Percentiles rank a stretch among this genome's conserved stretches.
phyloP scores from a whole-genome alignment of 257 asterid species.

The Solanum piurae region DNA sequence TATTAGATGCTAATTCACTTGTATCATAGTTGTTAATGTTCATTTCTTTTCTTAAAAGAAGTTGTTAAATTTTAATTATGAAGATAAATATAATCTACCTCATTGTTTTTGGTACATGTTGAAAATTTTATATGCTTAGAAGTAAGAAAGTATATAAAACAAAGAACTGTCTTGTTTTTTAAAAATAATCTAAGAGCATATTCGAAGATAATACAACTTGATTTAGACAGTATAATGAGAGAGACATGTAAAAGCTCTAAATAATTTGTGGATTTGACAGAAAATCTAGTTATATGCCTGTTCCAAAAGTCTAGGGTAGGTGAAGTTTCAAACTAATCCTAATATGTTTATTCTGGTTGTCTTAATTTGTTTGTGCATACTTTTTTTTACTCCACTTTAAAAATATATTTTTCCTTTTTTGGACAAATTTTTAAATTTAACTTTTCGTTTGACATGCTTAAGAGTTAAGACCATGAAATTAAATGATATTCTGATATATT shows the following conservation, averaged over 20 bases:
- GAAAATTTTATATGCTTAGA: background rate
- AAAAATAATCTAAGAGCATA: background rate
- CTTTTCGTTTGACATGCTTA: too few relatives aligned
- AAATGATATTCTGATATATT: background rate
- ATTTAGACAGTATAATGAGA: background rate
- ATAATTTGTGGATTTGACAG: background rate
- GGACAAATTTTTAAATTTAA: too few relatives aligned
- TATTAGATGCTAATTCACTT: background rate
- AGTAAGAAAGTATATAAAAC: background rate
- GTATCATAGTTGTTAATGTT: background rate
- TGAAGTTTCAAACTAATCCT: background rate
- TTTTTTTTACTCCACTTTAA: too few relatives aligned
- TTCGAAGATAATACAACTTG: background rate
- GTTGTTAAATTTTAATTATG: background rate
- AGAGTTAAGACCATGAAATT: too few relatives aligned
- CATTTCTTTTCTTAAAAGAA: background rate
- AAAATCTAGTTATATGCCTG: background rate
- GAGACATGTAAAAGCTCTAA: background rate
- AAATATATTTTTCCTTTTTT: too few relatives aligned
- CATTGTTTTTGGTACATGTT: background rate
- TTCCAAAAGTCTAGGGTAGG: background rate
- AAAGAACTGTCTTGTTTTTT: background rate
- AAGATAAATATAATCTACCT: background rate
- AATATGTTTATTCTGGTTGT: too few relatives aligned
- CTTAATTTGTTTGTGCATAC: too few relatives aligned